Evolutionary conservation across 1,284 basidiomycete species (phyloP), one percentile per base, ranked within the genome.

Genomic region (Boletus semigastroideus): DNA sequence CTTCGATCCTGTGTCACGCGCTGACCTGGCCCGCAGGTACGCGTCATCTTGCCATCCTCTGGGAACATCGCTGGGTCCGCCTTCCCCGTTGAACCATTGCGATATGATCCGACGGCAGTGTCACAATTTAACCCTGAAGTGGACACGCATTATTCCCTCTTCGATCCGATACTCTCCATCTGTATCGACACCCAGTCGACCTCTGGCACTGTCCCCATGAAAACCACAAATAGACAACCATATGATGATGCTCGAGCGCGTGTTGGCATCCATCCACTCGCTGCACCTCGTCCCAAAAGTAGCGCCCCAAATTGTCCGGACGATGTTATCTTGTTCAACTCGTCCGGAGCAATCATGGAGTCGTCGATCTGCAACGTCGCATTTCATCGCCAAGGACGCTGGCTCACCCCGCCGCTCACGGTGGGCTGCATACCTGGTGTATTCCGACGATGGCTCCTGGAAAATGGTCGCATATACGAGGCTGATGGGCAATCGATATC

Each of bases 381-480:
- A 1, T 76, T 87, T 53, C 81, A 80, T 61, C 78, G 79, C 10
- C 60, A 71, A 3, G 68, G 72, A 4, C 59, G 54, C 14, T 91
- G 89, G 89, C 57, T 86, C 45, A 90, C 88, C 1, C 89, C 88
- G 16, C 60, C 75, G 3, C 58, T 73, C 11, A 66, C 70, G 1
- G 77, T 77, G 19, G 87, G 88, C 16, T 89, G 87, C 60, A 74
- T 91, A n/a, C 70, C 78, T 9, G 89, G 88, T 16, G 81, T 87
- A 33, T 72, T 83, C 53, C 75, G 88, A 14, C 74, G 82, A 34
- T 86, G 79, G 77, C 67, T 91, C 6, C 68, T 91, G 22, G 79
- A 83, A 50, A 74, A 81, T 42, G 75, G 74, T n/a, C 72, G 74
- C 4, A 74, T 88, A 38, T 60, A 67, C 14, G 78, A 81, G 61